Conservation (phyloP, 2,329 filamentous ascomycete species). For the Dactylellina sp. region DNA sequence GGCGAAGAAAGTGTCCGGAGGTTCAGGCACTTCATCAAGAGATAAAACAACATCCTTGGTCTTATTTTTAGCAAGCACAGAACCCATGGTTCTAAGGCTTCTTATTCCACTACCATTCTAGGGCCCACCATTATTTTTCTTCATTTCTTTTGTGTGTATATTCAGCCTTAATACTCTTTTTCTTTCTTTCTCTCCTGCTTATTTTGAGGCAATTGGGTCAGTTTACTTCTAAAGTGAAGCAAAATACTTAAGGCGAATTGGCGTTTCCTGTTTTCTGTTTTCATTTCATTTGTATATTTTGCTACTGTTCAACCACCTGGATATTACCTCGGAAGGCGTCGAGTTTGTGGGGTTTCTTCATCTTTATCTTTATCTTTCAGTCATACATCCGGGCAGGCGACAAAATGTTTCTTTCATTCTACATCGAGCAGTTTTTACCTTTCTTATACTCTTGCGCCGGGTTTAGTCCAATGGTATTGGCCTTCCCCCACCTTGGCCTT, state of each 20-base stretch:
- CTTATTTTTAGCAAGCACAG: not conserved
- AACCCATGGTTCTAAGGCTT: not conserved
- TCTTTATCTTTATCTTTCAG: conserved; percentile 52
- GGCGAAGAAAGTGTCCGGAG: conserved; percentile 52
- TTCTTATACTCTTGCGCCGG: conserved; percentile 7
- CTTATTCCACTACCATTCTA: not conserved
- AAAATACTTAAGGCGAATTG: conserved; percentile 45
- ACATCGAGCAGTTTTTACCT: conserved; percentile 13
- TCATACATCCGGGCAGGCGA: conserved; percentile 46
- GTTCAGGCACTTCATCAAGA: conserved; percentile 55
- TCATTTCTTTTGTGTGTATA: conserved; percentile 47
- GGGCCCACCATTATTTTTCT: conserved; percentile 6
- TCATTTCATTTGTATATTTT: conserved; percentile 57
- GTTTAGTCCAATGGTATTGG: conserved; percentile 26
- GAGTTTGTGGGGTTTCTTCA: conserved; percentile 47
- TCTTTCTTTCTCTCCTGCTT: conserved; percentile 33
- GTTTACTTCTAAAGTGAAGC: conserved; percentile 31
- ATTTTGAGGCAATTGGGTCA: conserved; percentile 8
- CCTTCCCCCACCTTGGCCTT: conserved; percentile 9
- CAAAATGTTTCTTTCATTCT: conserved; percentile 17
- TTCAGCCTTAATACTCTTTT: conserved; percentile 44
- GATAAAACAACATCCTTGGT: conserved; percentile 37
- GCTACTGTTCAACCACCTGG: conserved; percentile 33
- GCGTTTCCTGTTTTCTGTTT: conserved; percentile 15
- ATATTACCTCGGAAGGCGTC: conserved; percentile 50